phyloP scores from a whole-genome alignment of 179 eudicot species.

The Corrigiola litoralis region DNA sequence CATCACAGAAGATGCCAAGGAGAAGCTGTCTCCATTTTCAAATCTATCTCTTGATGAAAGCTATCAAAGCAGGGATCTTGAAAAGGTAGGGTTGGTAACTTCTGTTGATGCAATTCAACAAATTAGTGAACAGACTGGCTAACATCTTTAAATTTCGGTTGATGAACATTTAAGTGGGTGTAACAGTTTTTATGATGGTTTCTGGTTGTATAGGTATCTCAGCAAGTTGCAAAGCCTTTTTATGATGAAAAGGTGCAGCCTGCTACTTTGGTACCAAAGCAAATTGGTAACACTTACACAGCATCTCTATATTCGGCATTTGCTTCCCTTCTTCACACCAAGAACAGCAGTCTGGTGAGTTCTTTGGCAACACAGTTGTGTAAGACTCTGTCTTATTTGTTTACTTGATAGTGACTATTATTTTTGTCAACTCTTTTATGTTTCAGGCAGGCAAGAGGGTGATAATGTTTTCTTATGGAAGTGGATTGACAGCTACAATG shows the following conservation, averaged over 20 bases:
- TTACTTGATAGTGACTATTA: not conserved
- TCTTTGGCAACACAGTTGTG: no score
- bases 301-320: slow-evolving; percentile 94
- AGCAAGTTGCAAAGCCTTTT: slow-evolving; percentile 72
- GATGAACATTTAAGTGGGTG: not conserved
- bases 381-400: no score
- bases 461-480: slow-evolving; percentile 91
- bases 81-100: slow-evolving; percentile 51
- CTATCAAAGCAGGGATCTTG: slow-evolving; percentile 94
- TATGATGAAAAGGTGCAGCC: slow-evolving; percentile 84
- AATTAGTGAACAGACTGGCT: not conserved
- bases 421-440: not conserved
- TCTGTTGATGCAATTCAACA: not conserved
- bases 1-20: slow-evolving; percentile 67
- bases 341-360: slow-evolving; percentile 65
- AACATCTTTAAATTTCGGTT: not conserved
- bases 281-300: slow-evolving; percentile 97
- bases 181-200: not conserved
- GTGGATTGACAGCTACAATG: slow-evolving; percentile 88
- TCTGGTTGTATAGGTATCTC: slow-evolving; percentile 51
- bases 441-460: slow-evolving; percentile 74
- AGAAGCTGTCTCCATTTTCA: slow-evolving; percentile 75
- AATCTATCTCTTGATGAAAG: slow-evolving; percentile 67
- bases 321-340: slow-evolving; percentile 85
- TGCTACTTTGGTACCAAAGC: slow-evolving; percentile 81